These are phyloP conservation scores for Pseudoscleropodium purum DNA, from an alignment of 225 moss, liverwort and hornwort species.

Conservation along the genomic window DNA sequence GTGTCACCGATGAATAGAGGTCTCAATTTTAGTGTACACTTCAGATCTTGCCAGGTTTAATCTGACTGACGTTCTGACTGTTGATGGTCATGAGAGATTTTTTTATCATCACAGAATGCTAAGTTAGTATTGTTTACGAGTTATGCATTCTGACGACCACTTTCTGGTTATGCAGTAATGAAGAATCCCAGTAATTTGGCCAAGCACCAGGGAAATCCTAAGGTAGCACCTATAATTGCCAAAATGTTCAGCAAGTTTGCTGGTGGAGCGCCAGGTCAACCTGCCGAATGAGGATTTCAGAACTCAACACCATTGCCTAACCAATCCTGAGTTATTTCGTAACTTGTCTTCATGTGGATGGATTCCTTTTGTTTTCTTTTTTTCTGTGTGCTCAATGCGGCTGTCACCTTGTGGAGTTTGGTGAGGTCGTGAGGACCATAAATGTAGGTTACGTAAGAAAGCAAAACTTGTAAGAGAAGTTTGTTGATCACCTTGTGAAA, in stretches of 20 bases:
- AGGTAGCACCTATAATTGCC: constrained; percentile 79
- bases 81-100: background rate
- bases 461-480: background rate
- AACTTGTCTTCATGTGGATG: background rate
- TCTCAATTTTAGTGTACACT: background rate
- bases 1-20: background rate
- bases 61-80: background rate
- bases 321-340: background rate
- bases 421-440: background rate
- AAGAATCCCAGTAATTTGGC: constrained; percentile 85
- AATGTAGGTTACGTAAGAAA: constrained; percentile 2
- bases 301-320: background rate
- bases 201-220: constrained; percentile 85
- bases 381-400: background rate
- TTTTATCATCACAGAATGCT: background rate
- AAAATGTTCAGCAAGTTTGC: constrained; percentile 86
- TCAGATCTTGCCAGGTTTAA: background rate
- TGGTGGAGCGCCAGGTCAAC: constrained; percentile 42
- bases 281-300: constrained; percentile 11
- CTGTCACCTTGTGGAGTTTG: background rate
- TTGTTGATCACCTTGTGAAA: background rate
- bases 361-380: background rate
- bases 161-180: constrained; percentile 65
- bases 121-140: background rate
- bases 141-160: background rate